phyloP scores from a whole-genome alignment of 306 rosid species.

The Dryas drummondii region DNA sequence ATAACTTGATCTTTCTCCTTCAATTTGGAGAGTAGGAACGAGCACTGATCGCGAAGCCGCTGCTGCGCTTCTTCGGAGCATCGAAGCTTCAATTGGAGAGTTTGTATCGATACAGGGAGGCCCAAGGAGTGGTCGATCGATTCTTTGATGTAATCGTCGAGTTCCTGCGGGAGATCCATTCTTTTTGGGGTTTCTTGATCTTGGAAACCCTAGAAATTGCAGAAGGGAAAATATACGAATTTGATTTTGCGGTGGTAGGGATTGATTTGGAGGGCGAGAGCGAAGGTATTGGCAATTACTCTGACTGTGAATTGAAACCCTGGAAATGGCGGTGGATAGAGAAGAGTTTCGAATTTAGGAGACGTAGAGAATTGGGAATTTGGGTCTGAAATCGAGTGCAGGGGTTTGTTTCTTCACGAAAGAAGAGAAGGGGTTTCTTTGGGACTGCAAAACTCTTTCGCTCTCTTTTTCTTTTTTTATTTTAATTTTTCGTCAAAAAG shows the following conservation, averaged over 20 bases:
- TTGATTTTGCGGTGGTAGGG: not conserved
- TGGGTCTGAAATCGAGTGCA: constrained; percentile 6
- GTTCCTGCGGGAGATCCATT: constrained; percentile 61
- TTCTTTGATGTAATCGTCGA: constrained; percentile 60
- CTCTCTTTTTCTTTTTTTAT: not conserved
- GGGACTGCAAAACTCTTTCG: not conserved
- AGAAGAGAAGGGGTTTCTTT: not conserved
- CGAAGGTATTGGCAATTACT: not conserved
- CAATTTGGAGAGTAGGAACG: constrained; percentile 43
- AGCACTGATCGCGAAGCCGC: constrained; percentile 49
- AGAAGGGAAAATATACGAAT: not conserved
- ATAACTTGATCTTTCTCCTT: constrained; percentile 61
- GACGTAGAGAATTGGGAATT: constrained; percentile 2
- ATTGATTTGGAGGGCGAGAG: not conserved
- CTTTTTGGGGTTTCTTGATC: constrained; percentile 11
- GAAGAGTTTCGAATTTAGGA: not conserved
- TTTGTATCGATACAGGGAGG: constrained; percentile 44
- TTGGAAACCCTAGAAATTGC: constrained; percentile 20
- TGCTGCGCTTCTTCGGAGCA: constrained; percentile 55
- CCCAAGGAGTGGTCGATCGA: constrained; percentile 60
- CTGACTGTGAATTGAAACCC: constrained; percentile 15
- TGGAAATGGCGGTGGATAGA: not conserved
- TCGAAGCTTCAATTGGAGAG: constrained; percentile 63
- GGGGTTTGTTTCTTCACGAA: not conserved
- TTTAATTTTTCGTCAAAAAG: not conserved